Evolutionary conservation across 106 monocot species (phyloP), one percentile per base, ranked within the genome.

Genomic region (Ottelia alismoides): DNA sequence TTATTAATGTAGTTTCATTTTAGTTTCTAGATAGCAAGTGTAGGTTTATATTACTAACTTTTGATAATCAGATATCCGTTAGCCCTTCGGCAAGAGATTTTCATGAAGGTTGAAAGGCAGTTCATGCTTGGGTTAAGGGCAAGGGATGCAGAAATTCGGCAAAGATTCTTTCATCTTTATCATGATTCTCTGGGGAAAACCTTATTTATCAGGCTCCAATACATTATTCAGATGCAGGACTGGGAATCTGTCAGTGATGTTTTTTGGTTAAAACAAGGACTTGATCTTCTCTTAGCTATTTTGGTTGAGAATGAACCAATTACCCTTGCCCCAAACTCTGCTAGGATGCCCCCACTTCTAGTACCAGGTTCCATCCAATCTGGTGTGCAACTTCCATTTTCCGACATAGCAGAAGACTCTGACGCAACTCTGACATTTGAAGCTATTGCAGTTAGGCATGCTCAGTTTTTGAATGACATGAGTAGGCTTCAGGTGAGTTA

Each of bases 231-330:
- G 51, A 56, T 55, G 31, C 96, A 98, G 63, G 98, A 98, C 29
- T 98, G 98, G 98, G 98, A 98, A 76, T 71, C 90, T 47, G 90
- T 90, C 12, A 80, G 98, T 70, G 98, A 98, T 77, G 82, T 63
- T 58, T 98, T 98, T 75, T 98, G 98, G 98, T 48, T 98, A 61
- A 98, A 85, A 32, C 98, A 98, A 58, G 89, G 85, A 18, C 82
- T 98, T 74, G 98, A 98, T 75, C 90, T 98, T 51, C 64, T 98
- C 24, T 54, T 98, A 52, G 98, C 90, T 16, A 70, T 98, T 28
- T 72, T 98, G 55, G 90, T 90, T 21, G 98, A 98, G 68, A 76
- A 90, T 63, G 90, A 85, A 52, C 85, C 79, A 18, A 90, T 98
- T 28, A 90, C 63, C 22, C 82, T 98, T 55, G 85, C 98, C 2